Evolutionary conservation across 2,329 filamentous ascomycete genomes (phyloP), one percentile per base, ranked within the genome.

Genomic region (Chrysoporthe cubensis): DNA sequence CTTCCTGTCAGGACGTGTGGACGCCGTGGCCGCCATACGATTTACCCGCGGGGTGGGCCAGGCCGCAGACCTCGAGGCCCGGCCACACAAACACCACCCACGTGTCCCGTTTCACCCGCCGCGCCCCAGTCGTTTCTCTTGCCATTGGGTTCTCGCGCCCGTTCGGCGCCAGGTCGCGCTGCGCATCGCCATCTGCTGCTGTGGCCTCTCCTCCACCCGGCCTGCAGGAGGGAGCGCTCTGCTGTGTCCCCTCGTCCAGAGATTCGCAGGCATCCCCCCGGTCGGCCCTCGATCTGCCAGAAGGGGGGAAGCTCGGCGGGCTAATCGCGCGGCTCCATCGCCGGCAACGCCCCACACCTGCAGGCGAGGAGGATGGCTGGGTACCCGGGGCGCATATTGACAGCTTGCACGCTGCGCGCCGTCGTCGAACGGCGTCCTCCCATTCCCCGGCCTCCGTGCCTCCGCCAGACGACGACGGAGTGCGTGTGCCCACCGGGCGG

Each of bases 321-420:
- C 18, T 60, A 60, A 44, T 60, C 57, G 57, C 57, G 57, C 57
- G 57, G 57, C 57, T 60, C 57, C 57, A 60, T 58, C 34, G 16
- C 18, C 54, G 48, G 21, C 21, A 13, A 11, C 56, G 34, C 40
- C 56, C 56, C 56, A 54, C 26, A 34, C 11, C 26, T 54, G 50
- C 50, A 54, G 50, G 32, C 26, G 50, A 52, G 16, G n/a, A 48
- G 50, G 6, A 26, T 4, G 18, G 1, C 9, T 16, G 11, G 32
- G 2, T 0, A 16, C 21, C 11, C 9, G 21, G 21, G 21, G 21
- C 48, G 21, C 50, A 34, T 54, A 54, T 34, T 54, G 21, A 32
- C 50, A 54, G 11, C 26, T 13, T 16, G 21, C 32, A 54, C 26
- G 50, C 32, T 54, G 7, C 50, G 21, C 21, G 32, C 13, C 6